Percentiles rank a stretch among this genome's conserved stretches.
These are phyloP conservation scores for Flaveria ramosissima DNA, from an alignment of 129 eudicot genomes.

Conservation along the genomic window DNA sequence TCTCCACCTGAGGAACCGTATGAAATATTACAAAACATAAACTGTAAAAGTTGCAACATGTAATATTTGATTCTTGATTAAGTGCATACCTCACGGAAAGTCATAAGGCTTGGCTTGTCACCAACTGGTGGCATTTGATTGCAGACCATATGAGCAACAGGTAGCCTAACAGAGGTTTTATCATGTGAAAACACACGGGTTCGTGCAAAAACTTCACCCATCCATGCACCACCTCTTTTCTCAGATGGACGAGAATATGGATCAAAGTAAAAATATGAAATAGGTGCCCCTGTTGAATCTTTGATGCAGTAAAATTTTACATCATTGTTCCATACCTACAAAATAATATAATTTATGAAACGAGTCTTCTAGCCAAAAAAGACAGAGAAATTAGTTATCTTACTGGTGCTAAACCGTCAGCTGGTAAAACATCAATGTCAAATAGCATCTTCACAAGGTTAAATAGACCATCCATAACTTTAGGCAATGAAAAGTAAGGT, in stretches of 20 bases:
- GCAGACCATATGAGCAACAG: slow-evolving; percentile 97
- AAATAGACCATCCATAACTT: slow-evolving; percentile 97
- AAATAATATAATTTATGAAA: slow-evolving; percentile 16
- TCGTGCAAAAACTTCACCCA: slow-evolving; percentile 90
- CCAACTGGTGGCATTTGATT: slow-evolving; percentile 98
- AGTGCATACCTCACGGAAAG: slow-evolving; percentile 82
- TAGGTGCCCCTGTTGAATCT: slow-evolving; percentile 71
- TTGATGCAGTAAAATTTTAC: slow-evolving; percentile 80
- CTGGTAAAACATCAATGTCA: slow-evolving; percentile 68
- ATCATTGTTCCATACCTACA: slow-evolving; percentile 90
- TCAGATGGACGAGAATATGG: slow-evolving; percentile 97
- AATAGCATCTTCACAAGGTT: slow-evolving; percentile 81
- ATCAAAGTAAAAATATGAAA: slow-evolving; percentile 92
- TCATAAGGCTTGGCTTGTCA: slow-evolving; percentile 95
- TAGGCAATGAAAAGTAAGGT: slow-evolving; percentile 92
- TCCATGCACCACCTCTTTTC: slow-evolving; percentile 98
- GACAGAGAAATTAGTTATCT: slow-evolving; percentile 13
- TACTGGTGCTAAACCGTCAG: slow-evolving; percentile 95
- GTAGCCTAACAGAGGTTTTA: slow-evolving; percentile 75
- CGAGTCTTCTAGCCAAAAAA: background rate
- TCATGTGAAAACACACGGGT: slow-evolving; percentile 76
- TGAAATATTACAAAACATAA: background rate
- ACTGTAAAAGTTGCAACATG: background rate
- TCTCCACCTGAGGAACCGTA: slow-evolving; percentile 63
- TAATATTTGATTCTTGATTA: slow-evolving; percentile 16